These are phyloP conservation scores for Myochromella boudieri DNA, from an alignment of 768 basidiomycete genomes.

Conservation along the genomic window DNA sequence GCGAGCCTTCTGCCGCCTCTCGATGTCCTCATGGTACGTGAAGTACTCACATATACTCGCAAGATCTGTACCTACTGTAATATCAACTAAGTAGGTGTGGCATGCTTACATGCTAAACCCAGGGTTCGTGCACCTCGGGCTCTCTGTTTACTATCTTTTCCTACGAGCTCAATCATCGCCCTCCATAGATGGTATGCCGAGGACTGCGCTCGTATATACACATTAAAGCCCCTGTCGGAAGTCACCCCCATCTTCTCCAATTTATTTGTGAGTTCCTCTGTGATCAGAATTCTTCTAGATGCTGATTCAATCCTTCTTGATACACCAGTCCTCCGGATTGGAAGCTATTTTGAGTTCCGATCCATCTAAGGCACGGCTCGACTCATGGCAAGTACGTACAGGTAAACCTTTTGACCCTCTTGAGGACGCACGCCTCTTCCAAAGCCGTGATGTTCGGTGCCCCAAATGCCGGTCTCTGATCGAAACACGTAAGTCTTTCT, in stretches of 20 bases:
- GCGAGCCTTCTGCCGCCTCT: slow-evolving; percentile 14
- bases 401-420: slow-evolving; percentile 9
- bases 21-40: slow-evolving; percentile 17
- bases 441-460: not conserved
- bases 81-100: slow-evolving; percentile 15
- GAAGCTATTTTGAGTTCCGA: not conserved
- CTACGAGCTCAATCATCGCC: not conserved
- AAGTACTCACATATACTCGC: too few relatives aligned
- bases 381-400: not conserved
- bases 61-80: not conserved
- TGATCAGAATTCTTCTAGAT: not conserved
- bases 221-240: slow-evolving; percentile 1
- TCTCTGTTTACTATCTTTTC: not conserved
- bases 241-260: slow-evolving; percentile 5
- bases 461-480: slow-evolving; percentile 3
- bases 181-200: slow-evolving; percentile 17
- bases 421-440: slow-evolving; percentile 1
- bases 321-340: slow-evolving; percentile 1
- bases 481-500: not conserved
- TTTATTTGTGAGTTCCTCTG: slow-evolving; percentile 3
- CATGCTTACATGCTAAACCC: slow-evolving; percentile 20
- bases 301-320: too few relatives aligned
- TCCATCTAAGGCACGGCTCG: not conserved
- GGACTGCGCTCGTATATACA: slow-evolving; percentile 13
- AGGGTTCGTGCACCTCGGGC: slow-evolving; percentile 14